phyloP scores from a whole-genome alignment of 1,284 basidiomycete species.

The Boletus albobrunnescens region DNA sequence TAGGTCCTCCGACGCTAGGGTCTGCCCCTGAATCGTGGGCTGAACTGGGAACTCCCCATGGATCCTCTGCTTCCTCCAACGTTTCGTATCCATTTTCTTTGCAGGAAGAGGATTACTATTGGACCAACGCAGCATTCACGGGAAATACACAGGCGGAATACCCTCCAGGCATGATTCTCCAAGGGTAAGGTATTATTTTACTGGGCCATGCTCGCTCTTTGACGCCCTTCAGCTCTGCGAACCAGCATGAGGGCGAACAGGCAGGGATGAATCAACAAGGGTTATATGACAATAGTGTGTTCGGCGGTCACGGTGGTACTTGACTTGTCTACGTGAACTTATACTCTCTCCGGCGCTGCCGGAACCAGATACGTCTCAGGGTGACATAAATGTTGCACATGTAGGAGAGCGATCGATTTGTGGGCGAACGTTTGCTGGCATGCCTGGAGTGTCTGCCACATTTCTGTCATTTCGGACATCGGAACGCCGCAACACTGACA shows the following conservation, averaged over 20 bases:
- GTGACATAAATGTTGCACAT: constrained; percentile 11
- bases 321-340: constrained; percentile 2
- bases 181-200: constrained; percentile 9
- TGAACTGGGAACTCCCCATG: constrained; percentile 9
- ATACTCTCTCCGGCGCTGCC: not conserved
- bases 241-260: constrained; percentile 13
- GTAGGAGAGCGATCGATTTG: constrained; percentile 1
- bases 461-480: constrained; percentile 21
- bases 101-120: constrained; percentile 6
- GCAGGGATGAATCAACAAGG: constrained; percentile 3
- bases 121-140: not conserved
- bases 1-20: constrained; percentile 1
- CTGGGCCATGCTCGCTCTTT: not conserved
- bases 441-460: constrained; percentile 23
- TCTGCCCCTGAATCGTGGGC: constrained; percentile 14
- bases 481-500: not conserved
- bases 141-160: constrained; percentile 9
- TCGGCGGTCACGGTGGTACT: constrained; percentile 9
- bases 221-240: constrained; percentile 10
- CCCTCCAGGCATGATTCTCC: constrained; percentile 6
- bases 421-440: not conserved
- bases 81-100: not conserved
- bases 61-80: constrained; percentile 8
- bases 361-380: not conserved
- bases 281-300: constrained; percentile 12